These are phyloP conservation scores for Hippophae rhamnoides DNA, from an alignment of 306 rosid genomes.

Conservation along the genomic window DNA sequence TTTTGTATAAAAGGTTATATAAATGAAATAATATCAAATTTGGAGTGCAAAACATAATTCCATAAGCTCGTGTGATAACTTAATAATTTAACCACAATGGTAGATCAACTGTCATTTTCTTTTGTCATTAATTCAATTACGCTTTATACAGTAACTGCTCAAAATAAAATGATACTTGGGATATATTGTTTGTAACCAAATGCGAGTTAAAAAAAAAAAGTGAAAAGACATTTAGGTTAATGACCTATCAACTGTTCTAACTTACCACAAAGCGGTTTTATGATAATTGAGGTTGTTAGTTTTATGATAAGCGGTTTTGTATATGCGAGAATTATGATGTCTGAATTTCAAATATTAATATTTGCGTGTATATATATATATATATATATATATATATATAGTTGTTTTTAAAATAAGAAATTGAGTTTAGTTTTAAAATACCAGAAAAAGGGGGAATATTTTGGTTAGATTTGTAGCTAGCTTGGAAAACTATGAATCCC, in stretches of 20 bases:
- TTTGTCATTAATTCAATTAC: slow-evolving; percentile 7
- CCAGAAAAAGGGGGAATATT: not conserved
- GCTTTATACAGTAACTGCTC: slow-evolving; percentile 6
- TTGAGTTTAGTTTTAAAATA: not conserved
- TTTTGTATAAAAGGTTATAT: too few relatives aligned
- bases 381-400: not conserved
- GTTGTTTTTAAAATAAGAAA: not conserved
- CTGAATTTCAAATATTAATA: not conserved
- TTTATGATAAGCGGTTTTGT: too few relatives aligned
- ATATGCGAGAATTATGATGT: too few relatives aligned
- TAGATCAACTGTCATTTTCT: slow-evolving; percentile 25
- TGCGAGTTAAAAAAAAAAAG: slow-evolving; percentile 20
- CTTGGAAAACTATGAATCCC: not conserved
- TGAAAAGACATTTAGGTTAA: slow-evolving; percentile 18
- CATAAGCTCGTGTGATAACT: not conserved
- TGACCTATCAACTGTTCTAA: slow-evolving; percentile 7
- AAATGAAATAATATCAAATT: too few relatives aligned
- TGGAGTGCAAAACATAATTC: too few relatives aligned
- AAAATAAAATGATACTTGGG: slow-evolving; percentile 8
- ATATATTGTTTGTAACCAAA: slow-evolving; percentile 20
- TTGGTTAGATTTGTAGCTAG: not conserved
- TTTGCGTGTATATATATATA: not conserved
- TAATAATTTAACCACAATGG: slow-evolving; percentile 6
- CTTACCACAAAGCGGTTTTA: not conserved
- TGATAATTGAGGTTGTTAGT: not conserved